These are phyloP conservation scores for Ganoderma leucocontextum DNA, from an alignment of 1,284 basidiomycete genomes.

Conservation along the genomic window DNA sequence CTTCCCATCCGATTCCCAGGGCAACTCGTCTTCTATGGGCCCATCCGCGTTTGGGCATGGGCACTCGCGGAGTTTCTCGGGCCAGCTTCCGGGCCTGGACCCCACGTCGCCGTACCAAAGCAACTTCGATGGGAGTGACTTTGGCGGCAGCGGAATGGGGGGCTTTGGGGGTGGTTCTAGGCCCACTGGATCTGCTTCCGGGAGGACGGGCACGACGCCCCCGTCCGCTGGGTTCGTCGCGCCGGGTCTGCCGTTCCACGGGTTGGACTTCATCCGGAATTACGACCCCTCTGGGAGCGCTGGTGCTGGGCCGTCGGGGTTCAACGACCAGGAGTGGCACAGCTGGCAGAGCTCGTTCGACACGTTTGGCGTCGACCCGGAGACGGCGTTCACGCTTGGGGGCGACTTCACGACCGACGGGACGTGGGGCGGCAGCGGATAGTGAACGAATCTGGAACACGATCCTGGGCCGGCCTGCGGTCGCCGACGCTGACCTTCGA, in stretches of 20 bases:
- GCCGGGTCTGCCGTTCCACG: conserved; percentile 79
- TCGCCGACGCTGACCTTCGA: neutral
- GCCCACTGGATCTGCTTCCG: conserved; percentile 38
- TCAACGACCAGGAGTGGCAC: conserved; percentile 65
- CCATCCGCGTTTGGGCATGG: conserved; percentile 22
- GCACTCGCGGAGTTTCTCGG: conserved; percentile 32
- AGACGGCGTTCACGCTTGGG: conserved; percentile 67
- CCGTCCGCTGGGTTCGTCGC: conserved; percentile 69
- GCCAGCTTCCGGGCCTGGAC: conserved; percentile 56
- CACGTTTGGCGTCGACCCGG: conserved; percentile 76
- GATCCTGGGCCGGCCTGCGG: conserved; percentile 3
- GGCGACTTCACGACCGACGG: conserved; percentile 45
- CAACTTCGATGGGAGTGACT: conserved; percentile 48
- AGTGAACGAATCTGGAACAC: neutral
- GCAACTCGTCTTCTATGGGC: conserved; percentile 11
- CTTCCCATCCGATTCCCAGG: conserved; percentile 35
- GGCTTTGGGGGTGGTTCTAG: conserved; percentile 41
- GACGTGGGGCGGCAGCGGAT: conserved; percentile 26
- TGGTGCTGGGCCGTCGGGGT: conserved; percentile 18
- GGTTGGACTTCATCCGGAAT: conserved; percentile 81
- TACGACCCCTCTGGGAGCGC: conserved; percentile 50
- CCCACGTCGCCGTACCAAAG: conserved; percentile 48
- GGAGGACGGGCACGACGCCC: conserved; percentile 62
- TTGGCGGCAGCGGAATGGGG: conserved; percentile 42
- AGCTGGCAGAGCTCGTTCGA: conserved; percentile 77